Evolutionary conservation across 2,329 filamentous ascomycete genomes (phyloP).

Genomic region (Monosporascus sp.): DNA sequence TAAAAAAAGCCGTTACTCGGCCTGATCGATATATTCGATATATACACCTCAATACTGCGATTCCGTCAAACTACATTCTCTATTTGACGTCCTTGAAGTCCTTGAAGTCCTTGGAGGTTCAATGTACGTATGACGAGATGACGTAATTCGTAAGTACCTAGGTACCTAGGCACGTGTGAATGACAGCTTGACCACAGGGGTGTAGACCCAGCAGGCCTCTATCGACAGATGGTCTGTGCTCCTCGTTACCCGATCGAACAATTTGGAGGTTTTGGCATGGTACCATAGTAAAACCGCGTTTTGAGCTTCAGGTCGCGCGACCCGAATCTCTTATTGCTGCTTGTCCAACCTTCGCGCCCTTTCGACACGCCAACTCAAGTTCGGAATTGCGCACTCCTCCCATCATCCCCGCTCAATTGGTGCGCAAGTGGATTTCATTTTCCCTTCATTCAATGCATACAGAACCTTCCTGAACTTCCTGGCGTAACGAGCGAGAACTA

Average conservation of each 20-base stretch:
- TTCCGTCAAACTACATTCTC: no score
- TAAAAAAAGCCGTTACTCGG: no score
- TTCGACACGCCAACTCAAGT: not conserved
- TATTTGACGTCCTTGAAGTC: no score
- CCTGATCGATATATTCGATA: no score
- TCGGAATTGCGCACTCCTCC: not conserved
- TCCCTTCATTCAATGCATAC: not conserved
- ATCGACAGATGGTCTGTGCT: not conserved
- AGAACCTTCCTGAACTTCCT: not conserved
- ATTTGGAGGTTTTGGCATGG: not conserved
- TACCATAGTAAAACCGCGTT: constrained; percentile 6
- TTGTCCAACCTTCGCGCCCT: not conserved
- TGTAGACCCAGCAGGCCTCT: no score
- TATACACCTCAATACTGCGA: no score
- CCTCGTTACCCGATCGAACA: not conserved
- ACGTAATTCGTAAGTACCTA: no score
- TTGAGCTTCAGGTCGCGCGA: constrained; percentile 12
- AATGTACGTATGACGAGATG: no score
- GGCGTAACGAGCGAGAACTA: constrained; percentile 6
- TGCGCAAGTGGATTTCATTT: not conserved
- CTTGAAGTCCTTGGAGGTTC: no score
- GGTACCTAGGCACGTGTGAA: no score
- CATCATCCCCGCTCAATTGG: not conserved
- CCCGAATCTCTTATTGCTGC: constrained; percentile 9
- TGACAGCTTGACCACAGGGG: no score